Percentiles rank a stretch among this genome's conserved stretches.
Conservation (phyloP, 2,329 filamentous ascomycete genomes). For the Tolypocladium ophioglossoides region DNA sequence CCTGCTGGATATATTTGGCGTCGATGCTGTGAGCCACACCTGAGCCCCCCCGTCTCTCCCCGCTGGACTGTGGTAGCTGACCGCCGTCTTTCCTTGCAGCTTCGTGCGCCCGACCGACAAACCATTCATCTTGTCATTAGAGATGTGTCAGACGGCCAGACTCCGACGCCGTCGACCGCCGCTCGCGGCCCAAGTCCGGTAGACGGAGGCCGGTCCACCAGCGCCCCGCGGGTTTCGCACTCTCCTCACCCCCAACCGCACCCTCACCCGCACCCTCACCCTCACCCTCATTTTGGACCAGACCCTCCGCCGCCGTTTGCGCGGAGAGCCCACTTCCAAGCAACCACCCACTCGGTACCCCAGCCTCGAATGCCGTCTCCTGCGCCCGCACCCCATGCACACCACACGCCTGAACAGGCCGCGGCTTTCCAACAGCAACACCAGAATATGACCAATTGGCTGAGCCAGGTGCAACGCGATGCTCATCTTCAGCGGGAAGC, state of each 20-base stretch:
- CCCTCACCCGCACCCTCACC: no score
- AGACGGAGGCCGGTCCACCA: slow-evolving; percentile 10
- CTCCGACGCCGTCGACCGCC: slow-evolving; percentile 13
- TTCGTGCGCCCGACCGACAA: slow-evolving; percentile 34
- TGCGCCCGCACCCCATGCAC: slow-evolving; percentile 8
- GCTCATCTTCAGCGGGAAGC: slow-evolving; percentile 24
- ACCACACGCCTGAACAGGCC: slow-evolving; percentile 16
- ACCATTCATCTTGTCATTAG: slow-evolving; percentile 44
- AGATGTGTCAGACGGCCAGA: slow-evolving; percentile 21
- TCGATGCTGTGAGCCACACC: slow-evolving; percentile 33
- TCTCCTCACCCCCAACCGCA: slow-evolving; percentile 6
- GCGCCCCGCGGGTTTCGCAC: slow-evolving; percentile 10
- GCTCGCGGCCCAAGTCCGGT: slow-evolving; percentile 17
- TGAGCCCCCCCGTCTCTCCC: neutral
- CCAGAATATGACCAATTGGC: slow-evolving; percentile 32
- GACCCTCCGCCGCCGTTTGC: slow-evolving; percentile 17
- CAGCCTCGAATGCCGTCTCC: slow-evolving; percentile 22
- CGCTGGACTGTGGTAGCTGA: slow-evolving; percentile 2
- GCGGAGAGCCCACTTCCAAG: slow-evolving; percentile 18
- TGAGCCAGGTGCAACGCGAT: slow-evolving; percentile 30
- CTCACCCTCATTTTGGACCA: slow-evolving; percentile 12
- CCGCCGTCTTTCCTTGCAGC: slow-evolving; percentile 17
- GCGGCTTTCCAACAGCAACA: slow-evolving; percentile 27
- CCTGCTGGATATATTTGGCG: slow-evolving; percentile 45
- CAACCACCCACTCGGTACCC: slow-evolving; percentile 14